Conservation (phyloP, 257 asterid genomes). For the Verbascum thapsus region DNA sequence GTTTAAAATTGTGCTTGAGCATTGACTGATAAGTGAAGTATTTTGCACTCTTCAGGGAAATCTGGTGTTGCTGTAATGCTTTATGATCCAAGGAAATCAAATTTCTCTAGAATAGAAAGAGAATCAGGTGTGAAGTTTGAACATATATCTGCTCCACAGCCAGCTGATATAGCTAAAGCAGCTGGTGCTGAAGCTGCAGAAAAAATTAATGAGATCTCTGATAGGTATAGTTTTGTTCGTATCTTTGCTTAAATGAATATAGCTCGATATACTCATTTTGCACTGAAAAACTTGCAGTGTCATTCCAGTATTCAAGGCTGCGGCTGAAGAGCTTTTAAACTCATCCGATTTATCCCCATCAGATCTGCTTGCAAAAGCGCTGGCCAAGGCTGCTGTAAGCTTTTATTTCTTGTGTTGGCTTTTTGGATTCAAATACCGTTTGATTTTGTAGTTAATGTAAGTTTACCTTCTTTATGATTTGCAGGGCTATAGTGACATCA, state of each 20-base stretch:
- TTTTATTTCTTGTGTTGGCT: neutral
- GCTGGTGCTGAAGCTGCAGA: conserved; percentile 87
- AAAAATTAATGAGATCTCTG: conserved; percentile 66
- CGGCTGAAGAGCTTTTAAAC: conserved; percentile 80
- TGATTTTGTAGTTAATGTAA: conserved; percentile 21
- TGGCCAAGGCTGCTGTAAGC: conserved; percentile 94
- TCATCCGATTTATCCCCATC: conserved; percentile 67
- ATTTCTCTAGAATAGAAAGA: conserved; percentile 81
- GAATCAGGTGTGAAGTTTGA: conserved; percentile 96
- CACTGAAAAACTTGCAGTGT: conserved; percentile 49
- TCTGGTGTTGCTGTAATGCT: conserved; percentile 93
- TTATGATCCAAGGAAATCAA: conserved; percentile 88
- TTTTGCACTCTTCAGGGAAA: conserved; percentile 58
- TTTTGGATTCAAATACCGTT: neutral
- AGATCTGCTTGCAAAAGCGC: conserved; percentile 90
- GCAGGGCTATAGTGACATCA: conserved; percentile 91
- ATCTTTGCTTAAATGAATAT: neutral
- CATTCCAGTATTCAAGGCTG: conserved; percentile 84
- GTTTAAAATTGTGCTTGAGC: conserved; percentile 19
- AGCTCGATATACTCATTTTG: neutral
- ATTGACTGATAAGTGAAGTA: neutral
- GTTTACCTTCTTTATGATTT: conserved; percentile 19
- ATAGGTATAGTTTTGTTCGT: conserved; percentile 50
- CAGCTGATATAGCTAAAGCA: conserved; percentile 87
- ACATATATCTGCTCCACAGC: conserved; percentile 93